A percentile compares a stretch with the other conserved stretches of the same genome.
These are phyloP conservation scores for Asterochloris sp. DNA, from an alignment of 139 green algal species.

Conservation along the genomic window DNA sequence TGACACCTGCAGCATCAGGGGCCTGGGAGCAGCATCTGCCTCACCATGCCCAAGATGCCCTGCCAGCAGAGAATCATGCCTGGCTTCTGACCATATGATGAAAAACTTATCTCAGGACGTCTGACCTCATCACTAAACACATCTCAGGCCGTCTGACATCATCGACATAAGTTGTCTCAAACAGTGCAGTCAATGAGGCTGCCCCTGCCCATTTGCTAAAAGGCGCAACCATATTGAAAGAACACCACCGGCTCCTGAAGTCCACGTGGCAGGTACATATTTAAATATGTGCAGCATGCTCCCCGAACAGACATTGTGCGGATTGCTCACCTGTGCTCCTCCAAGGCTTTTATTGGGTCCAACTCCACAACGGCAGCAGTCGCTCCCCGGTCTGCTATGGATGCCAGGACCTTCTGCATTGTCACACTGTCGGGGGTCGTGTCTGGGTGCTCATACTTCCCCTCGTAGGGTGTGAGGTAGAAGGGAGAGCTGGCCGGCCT, in stretches of 20 bases:
- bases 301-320: neutral
- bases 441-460: conserved; percentile 56
- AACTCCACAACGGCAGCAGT: conserved; percentile 64
- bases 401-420: conserved; percentile 73
- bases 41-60: no score
- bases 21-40: no score
- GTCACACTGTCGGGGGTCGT: conserved; percentile 62
- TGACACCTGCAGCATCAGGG: no score
- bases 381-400: conserved; percentile 79
- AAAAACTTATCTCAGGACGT: no score
- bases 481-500: conserved; percentile 70
- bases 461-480: conserved; percentile 68
- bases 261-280: neutral
- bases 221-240: neutral
- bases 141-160: no score
- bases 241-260: neutral
- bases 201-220: no score
- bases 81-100: no score
- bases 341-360: conserved; percentile 4
- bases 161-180: no score
- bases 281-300: conserved; percentile 26
- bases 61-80: no score
- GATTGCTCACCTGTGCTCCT: conserved; percentile 20
- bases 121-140: no score
- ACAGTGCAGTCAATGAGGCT: no score